Base-by-base conservation (phyloP, 2,329 filamentous ascomycete genomes). In the Exophiala sp. region DNA sequence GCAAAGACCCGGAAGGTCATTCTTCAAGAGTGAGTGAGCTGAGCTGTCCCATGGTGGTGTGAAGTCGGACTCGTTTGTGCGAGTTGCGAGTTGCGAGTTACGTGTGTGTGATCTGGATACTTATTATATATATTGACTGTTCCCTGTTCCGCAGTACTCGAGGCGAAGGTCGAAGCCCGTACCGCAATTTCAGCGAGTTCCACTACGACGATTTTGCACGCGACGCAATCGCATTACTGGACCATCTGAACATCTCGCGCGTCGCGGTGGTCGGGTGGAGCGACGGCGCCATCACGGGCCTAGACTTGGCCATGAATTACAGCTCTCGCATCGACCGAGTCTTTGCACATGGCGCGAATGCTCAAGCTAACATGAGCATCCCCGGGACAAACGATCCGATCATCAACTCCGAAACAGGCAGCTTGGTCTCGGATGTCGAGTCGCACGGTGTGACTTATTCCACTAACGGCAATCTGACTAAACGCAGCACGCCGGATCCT, bases 261-360 rank as follows among this genome's bases (percentile, higher is more conserved):
- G 50, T 53, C 23, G 50, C 50, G 5, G 50, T 53, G 11, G 11
- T 53, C 7, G 50, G 50, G 3, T 50, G 40, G 51, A 54, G 51
- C 40, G 51, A 54, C 32, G 51, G 51, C n/a, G 51, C 47, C 9
- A 54, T 54, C 23, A 54, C 51, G 10, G 50, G 47, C 43, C 51
- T 54, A 2, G 32, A 54, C 38, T 18, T 54, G 16, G 51, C 48
- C 21, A 51, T 53, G 50, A 53, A 53, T 23, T 53, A 51, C 30
- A 32, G 47, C 32, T 46, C 41, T 22, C 51, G 51, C 7, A 51
- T 54, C 16, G 51, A 54, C 7, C 48, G 51, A 19, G 47, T 54
- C 7, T 54, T 54, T 39, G 48, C 51, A 13, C 48, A 54, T 22
- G 51, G 51, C 2, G 51, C 51, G 5, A 40, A 54, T n/a, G 19